A percentile compares a stretch with the other conserved stretches of the same genome.
Evolutionary conservation across 177 flowering plant species (phyloP).

Genomic region (Vitis hybrid): DNA sequence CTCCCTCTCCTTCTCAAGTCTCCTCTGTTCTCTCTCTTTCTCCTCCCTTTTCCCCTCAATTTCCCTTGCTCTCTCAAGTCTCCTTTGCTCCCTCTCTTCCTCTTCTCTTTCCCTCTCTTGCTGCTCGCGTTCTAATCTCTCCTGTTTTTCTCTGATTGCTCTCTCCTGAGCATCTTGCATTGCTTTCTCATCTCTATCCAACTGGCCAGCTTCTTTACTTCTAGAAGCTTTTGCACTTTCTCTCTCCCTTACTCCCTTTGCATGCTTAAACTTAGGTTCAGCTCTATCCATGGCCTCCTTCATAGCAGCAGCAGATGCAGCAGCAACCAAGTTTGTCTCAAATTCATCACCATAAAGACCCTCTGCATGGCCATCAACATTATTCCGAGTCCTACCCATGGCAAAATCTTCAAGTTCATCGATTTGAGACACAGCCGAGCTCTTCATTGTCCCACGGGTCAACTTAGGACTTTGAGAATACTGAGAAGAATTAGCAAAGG

Average conservation of each 20-base stretch:
- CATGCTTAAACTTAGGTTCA: constrained; percentile 69
- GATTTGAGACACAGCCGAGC: no score
- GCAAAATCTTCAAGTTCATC: no score
- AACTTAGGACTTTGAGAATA: no score
- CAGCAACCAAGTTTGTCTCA: constrained; percentile 9
- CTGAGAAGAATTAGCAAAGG: no score
- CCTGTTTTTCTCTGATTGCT: no score
- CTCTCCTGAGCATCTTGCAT: constrained; percentile 26
- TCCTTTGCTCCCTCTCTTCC: constrained; percentile 55
- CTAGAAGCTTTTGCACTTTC: no score
- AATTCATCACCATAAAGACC: constrained; percentile 26
- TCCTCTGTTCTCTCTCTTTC: constrained; percentile 42
- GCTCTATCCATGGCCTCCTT: constrained; percentile 16
- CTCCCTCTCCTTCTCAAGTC: constrained; percentile 54
- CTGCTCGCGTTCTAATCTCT: no score
- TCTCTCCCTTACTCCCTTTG: constrained; percentile 63
- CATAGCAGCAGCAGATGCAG: no score
- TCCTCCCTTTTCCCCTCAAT: constrained; percentile 15
- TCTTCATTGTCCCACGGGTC: no score
- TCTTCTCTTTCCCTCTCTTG: constrained; percentile 18
- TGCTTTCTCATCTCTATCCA: constrained; percentile 26
- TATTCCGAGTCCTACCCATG: no score
- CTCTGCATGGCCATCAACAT: no score
- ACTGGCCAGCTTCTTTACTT: no score
- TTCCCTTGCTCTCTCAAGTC: constrained; percentile 44